Conservation (phyloP, 2,329 filamentous ascomycete species). For the Sporothrix humicola region DNA sequence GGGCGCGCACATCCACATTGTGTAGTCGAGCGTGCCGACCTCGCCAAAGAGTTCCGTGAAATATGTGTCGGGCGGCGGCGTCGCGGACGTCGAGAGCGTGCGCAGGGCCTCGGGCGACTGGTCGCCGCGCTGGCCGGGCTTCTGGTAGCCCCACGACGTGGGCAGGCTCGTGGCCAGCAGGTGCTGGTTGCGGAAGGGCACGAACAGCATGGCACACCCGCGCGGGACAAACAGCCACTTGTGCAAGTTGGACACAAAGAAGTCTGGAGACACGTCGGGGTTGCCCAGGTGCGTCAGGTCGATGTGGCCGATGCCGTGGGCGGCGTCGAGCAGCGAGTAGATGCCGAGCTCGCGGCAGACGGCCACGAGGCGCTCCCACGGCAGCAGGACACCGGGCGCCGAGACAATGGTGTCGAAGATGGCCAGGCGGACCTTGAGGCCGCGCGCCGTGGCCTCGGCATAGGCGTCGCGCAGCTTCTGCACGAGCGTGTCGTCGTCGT, state of each 20-base stretch:
- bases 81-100: constrained; percentile 21
- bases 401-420: constrained; percentile 74
- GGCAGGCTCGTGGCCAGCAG: constrained; percentile 70
- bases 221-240: constrained; percentile 78
- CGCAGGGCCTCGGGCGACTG: neutral
- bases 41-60: constrained; percentile 70
- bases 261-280: constrained; percentile 65
- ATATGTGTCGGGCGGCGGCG: constrained; percentile 49
- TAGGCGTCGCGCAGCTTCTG: constrained; percentile 59
- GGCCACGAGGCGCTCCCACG: constrained; percentile 66
- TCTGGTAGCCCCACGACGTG: constrained; percentile 69
- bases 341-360: constrained; percentile 64
- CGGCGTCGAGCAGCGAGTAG: constrained; percentile 71
- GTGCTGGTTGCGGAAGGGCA: constrained; percentile 68
- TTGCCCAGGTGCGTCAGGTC: constrained; percentile 60
- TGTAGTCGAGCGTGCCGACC: constrained; percentile 68
- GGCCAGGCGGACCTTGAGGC: constrained; percentile 64
- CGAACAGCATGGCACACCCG: constrained; percentile 71
- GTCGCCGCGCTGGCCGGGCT: constrained; percentile 29
- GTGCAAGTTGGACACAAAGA: constrained; percentile 74
- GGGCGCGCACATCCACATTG: constrained; percentile 66
- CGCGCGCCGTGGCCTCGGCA: constrained; percentile 52
- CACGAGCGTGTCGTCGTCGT: constrained; percentile 66
- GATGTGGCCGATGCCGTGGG: constrained; percentile 74
- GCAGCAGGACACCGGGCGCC: constrained; percentile 70